A percentile compares a stretch with the other conserved stretches of the same genome.
These are phyloP conservation scores for Agaricus blazei DNA, from an alignment of 768 basidiomycete species.

Conservation along the genomic window DNA sequence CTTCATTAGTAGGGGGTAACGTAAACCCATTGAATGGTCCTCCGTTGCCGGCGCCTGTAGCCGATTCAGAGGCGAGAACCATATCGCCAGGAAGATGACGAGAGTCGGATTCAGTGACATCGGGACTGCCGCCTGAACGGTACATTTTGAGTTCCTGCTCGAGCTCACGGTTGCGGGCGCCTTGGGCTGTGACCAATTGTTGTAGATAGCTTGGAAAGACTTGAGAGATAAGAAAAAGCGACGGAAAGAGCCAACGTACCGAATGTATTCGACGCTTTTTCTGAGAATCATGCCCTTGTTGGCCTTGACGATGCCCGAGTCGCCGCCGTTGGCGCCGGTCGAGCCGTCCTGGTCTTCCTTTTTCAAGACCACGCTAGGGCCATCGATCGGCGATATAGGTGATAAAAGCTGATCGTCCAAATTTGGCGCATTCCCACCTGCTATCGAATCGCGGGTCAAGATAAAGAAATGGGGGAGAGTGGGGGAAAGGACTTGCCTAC, in stretches of 20 bases:
- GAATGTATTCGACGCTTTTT: constrained; percentile 75
- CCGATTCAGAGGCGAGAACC: constrained; percentile 2
- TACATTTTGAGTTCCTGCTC: constrained; percentile 62
- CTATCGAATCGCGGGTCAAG: neutral
- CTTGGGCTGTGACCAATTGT: constrained; percentile 78
- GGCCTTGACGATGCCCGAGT: constrained; percentile 59
- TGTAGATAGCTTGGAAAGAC: constrained; percentile 59
- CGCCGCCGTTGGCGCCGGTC: constrained; percentile 12
- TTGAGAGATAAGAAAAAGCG: neutral
- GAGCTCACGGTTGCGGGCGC: constrained; percentile 71
- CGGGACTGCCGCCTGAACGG: constrained; percentile 23
- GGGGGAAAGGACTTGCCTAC: constrained; percentile 13
- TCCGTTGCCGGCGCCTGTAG: neutral
- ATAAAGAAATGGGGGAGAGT: neutral
- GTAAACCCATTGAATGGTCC: neutral
- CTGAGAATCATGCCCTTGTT: constrained; percentile 93
- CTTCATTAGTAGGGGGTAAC: constrained; percentile 16
- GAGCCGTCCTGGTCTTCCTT: constrained; percentile 16
- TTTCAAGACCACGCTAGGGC: constrained; percentile 9
- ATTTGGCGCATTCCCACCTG: neutral
- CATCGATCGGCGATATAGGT: neutral
- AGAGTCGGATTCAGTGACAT: neutral
- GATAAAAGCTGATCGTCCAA: constrained; percentile 8
- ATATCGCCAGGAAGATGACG: neutral
- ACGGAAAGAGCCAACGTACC: constrained; percentile 22